These are phyloP conservation scores for Aquilaria malaccensis DNA, from an alignment of 345 rosid species.

Conservation along the genomic window DNA sequence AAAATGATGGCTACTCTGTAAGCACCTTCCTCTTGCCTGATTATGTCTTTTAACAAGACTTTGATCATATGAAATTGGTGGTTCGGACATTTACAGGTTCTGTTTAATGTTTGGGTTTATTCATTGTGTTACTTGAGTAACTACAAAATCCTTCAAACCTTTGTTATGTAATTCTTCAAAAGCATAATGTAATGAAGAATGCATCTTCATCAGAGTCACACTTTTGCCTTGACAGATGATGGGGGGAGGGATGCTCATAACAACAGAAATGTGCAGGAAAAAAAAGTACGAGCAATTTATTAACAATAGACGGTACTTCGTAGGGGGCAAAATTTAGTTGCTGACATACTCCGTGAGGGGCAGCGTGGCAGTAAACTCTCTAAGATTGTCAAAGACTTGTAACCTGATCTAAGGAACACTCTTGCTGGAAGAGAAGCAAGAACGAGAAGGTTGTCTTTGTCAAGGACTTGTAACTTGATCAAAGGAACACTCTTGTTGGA, in stretches of 20 bases:
- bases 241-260: constrained; percentile 50
- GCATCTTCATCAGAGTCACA: constrained; percentile 53
- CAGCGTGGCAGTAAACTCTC: constrained; percentile 57
- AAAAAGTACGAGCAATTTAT: constrained; percentile 61
- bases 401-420: constrained; percentile 37
- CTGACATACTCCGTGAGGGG: constrained; percentile 66
- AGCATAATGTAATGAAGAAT: constrained; percentile 5
- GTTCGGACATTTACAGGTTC: neutral
- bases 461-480: no score
- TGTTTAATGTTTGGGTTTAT: constrained; percentile 8
- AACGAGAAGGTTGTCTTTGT: no score
- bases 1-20: constrained; percentile 86
- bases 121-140: neutral
- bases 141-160: constrained; percentile 3
- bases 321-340: constrained; percentile 36
- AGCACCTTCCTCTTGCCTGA: constrained; percentile 20
- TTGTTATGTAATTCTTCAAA: neutral
- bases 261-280: constrained; percentile 44
- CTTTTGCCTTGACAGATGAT: constrained; percentile 85
- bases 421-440: constrained; percentile 16
- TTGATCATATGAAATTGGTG: neutral
- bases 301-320: constrained; percentile 63
- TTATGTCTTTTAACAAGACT: neutral
- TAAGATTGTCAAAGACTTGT: constrained; percentile 49
- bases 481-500: no score